Base-by-base conservation (phyloP, 2,329 filamentous ascomycete species). In the Stagonosporopsis rhizophila region DNA sequence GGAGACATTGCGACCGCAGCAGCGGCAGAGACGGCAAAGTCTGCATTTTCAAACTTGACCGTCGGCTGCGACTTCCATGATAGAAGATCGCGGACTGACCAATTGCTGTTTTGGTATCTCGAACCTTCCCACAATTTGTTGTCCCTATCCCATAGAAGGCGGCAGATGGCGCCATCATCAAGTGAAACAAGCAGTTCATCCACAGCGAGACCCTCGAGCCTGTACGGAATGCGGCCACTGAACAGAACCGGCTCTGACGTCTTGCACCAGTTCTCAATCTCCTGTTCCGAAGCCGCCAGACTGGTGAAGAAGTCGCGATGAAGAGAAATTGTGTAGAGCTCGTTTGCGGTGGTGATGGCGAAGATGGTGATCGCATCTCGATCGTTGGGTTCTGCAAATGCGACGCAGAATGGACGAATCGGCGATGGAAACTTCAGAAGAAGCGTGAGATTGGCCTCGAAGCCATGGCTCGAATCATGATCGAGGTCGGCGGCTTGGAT, bases 321-420 rank as follows among this genome's bases (percentile, higher is more conserved):
- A 45, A 99, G 78, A n/a, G 85, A 89, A 63, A 99, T 83, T 12
- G 91, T 92, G 77, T 93, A 93, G 17, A 99, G 82, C 62, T 91
- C 87, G 70, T 89, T 90, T n/a, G 85, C 81, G 59, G 87, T 85
- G 58, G 93, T 94, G 68, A 96, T 82, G 46, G 90, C 89, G 75
- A 92, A 96, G 39, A 92, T 84, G 65, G 85, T 89, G 47, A 97
- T 79, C 58, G 87, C 84, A 80, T 96, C 90, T 68, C 89, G 89
- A 57, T 91, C 89, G 59, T 87, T 82, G 6, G 88, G 83, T 72
- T 99, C 95, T 30, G 91, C 87, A 59, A 99, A 85, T 11, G 89
- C 90, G 58, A 99, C 84, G 63, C 94, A 95, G 23, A 87, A 86
- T 8, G 89, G 84, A 60, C 90, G 84, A 44, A 98, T 90, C 6